Base-by-base conservation (phyloP, 306 rosid genomes). In the Inga leiocalycina region DNA sequence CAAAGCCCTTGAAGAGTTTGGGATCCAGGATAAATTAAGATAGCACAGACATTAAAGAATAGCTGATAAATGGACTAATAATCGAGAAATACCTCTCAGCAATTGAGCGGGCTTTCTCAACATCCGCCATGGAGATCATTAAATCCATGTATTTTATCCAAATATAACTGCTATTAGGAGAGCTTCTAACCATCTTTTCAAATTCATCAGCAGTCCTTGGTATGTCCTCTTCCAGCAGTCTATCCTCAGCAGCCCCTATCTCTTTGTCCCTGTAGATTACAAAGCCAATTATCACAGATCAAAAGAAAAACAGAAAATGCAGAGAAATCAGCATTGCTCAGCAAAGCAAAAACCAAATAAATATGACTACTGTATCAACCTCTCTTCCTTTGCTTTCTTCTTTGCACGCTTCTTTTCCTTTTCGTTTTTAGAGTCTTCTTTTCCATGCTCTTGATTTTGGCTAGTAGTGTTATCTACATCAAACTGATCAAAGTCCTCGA, bases 81-180 rank as follows among this genome's bases (percentile, higher is more conserved):
- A 62, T 56, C 17, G 24, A 34, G 73, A 59, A 8, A 49, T 88
- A 95, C 98, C 98, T 94, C 86, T 92, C 96, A 39, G 97, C 98
- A 82, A 96, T 87, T 65, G 97, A 85, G 56, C 98, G 99, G 77
- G 99, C 99, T 80, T 91, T 94, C 82, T 94, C 99, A 61, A 89
- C 87, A 69, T 94, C 97, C 10, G 97, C 94, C 87, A 90, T 15
- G 45, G 94, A 91, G 68, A 93, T 84, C 85, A 85, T 76, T 78
- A 92, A 94, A 54, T 90, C 97, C 99, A 96, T 94, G 85, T 91
- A 96, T 68, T 92, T 92, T 79, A 94, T 88, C 99, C 98, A 94
- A 49, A 85, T 85, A 87, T 87, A 96, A 88, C 98, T 96, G 88
- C 93, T 94, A 84, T 94, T 94, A 46, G 98, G 98, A 77, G 98